These are phyloP conservation scores for Calonectria pseudoreteaudii DNA, from an alignment of 2,329 filamentous ascomycete species.

Conservation along the genomic window DNA sequence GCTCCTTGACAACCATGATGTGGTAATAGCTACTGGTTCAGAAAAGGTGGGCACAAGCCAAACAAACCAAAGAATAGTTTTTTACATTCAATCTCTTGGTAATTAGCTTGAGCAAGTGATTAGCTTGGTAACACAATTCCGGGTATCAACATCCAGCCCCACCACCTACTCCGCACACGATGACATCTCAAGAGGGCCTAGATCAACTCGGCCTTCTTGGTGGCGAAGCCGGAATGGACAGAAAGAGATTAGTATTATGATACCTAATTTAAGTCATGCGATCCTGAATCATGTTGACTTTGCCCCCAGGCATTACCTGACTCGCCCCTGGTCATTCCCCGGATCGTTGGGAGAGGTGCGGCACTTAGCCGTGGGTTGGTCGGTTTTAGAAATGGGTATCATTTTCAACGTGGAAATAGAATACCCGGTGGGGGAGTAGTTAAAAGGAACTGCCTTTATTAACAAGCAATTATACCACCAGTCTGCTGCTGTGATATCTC, in stretches of 20 bases:
- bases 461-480: not conserved
- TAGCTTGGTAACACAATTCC: not conserved
- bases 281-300: conserved; percentile 1
- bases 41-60: not conserved
- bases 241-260: not conserved
- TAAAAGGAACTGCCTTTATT: not conserved
- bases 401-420: conserved; percentile 13
- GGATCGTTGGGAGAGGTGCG: not conserved
- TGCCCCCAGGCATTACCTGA: not conserved
- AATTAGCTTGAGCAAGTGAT: not conserved
- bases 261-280: not conserved
- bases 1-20: not conserved
- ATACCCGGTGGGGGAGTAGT: not conserved
- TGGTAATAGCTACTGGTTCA: not conserved
- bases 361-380: conserved; percentile 21
- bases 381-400: conserved; percentile 12
- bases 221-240: not conserved
- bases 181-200: not conserved
- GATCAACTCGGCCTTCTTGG: not conserved
- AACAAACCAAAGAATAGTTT: not conserved
- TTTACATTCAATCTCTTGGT: not conserved
- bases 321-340: not conserved
- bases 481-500: not conserved
- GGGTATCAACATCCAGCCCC: conserved; percentile 19
- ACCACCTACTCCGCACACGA: conserved; percentile 2